A percentile compares a stretch with the other conserved stretches of the same genome.
Conservation (phyloP, 345 rosid species). For the Euphorbia pulcherrima region DNA sequence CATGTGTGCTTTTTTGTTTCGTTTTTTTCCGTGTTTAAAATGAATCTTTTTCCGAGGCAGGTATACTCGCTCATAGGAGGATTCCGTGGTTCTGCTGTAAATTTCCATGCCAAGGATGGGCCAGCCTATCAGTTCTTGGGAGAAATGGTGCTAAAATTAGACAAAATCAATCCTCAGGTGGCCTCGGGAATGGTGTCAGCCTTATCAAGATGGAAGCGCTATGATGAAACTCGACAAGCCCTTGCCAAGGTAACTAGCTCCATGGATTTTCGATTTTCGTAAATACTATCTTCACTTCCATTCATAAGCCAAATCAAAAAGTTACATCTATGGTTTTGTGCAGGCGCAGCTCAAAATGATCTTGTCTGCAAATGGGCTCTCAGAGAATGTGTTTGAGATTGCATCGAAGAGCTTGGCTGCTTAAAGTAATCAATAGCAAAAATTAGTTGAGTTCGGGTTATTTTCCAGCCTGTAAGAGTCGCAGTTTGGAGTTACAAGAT, state of each 20-base stretch:
- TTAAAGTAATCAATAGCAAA: slow-evolving; percentile 17
- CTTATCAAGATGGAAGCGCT: slow-evolving; percentile 97
- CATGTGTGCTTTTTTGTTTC: not conserved
- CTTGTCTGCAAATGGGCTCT: slow-evolving; percentile 77
- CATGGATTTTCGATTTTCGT: not conserved
- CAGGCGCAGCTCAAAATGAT: slow-evolving; percentile 98
- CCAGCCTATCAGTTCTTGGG: slow-evolving; percentile 94
- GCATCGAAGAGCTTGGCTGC: slow-evolving; percentile 89
- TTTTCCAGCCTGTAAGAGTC: not conserved
- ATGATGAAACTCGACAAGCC: slow-evolving; percentile 71
- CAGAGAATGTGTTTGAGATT: slow-evolving; percentile 92
- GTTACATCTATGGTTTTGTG: slow-evolving; percentile 14
- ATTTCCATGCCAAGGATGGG: slow-evolving; percentile 94
- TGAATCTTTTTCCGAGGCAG: slow-evolving; percentile 27
- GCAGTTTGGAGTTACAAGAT: not conserved
- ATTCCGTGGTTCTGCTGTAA: slow-evolving; percentile 78
- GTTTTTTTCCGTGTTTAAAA: not conserved
- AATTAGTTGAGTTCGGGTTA: not conserved
- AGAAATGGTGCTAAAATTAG: slow-evolving; percentile 75
- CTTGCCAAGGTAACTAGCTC: slow-evolving; percentile 65
- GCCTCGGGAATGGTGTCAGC: slow-evolving; percentile 94
- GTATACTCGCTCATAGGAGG: slow-evolving; percentile 86
- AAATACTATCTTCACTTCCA: not conserved
- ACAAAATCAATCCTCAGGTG: slow-evolving; percentile 92
- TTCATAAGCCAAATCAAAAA: too few species aligned